phyloP scores from a whole-genome alignment of 352 stramenopile species.

The Phytophthora chlamydospora region DNA sequence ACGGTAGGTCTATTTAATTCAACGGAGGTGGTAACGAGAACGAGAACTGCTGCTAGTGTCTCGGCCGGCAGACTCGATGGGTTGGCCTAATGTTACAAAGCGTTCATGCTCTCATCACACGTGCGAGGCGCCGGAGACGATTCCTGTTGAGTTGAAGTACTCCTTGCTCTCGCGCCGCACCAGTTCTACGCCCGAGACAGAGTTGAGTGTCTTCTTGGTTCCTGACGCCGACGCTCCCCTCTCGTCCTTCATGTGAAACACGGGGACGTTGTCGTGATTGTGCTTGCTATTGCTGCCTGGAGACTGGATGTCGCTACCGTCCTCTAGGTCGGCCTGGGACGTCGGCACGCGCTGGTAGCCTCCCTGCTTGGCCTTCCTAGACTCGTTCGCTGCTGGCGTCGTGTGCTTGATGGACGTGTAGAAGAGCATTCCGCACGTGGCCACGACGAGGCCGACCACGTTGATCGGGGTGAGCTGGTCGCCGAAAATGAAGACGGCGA shows the following conservation, averaged over 20 bases:
- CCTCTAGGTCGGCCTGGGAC: constrained; percentile 29
- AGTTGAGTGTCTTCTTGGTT: constrained; percentile 31
- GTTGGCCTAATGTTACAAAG: constrained; percentile 42
- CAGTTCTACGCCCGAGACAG: constrained; percentile 42
- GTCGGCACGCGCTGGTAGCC: constrained; percentile 50
- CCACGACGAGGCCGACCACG: constrained; percentile 67
- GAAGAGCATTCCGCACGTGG: constrained; percentile 74
- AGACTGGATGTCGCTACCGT: constrained; percentile 18
- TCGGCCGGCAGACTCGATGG: constrained; percentile 24
- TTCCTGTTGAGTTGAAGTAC: constrained; percentile 34
- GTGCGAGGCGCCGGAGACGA: constrained; percentile 30
- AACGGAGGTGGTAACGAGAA: constrained; percentile 21
- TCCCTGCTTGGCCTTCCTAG: constrained; percentile 15
- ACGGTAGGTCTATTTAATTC: constrained; percentile 39
- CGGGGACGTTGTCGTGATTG: constrained; percentile 22
- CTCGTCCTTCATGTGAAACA: constrained; percentile 46
- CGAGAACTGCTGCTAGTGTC: constrained; percentile 30
- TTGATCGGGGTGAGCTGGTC: constrained; percentile 73
- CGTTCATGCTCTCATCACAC: constrained; percentile 39
- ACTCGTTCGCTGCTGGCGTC: constrained; percentile 23
- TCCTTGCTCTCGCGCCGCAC: constrained; percentile 72
- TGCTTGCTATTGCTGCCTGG: constrained; percentile 14
- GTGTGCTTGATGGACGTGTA: constrained; percentile 82
- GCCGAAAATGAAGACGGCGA: constrained; percentile 80
- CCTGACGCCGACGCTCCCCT: constrained; percentile 24